Evolutionary conservation across 768 basidiomycete genomes (phyloP).

Genomic region (Lactifluus piperatus): DNA sequence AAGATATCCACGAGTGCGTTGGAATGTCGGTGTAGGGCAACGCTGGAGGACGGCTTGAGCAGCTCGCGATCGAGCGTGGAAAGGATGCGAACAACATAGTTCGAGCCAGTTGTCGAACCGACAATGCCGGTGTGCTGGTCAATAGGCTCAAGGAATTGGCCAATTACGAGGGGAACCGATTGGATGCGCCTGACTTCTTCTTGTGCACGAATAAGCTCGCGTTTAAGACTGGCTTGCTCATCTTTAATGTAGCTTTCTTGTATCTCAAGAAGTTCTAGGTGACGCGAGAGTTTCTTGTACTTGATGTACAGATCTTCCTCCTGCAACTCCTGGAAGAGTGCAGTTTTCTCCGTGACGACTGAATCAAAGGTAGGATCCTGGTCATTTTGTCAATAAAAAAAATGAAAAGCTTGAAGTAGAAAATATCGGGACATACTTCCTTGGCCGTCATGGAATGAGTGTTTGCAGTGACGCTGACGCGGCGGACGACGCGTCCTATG

Average conservation of each 20-base stretch:
- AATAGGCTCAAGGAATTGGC: constrained; percentile 98
- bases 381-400: not conserved
- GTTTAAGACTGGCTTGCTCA: constrained; percentile 94
- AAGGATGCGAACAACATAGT: constrained; percentile 95
- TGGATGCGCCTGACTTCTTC: constrained; percentile 99
- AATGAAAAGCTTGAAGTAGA: not conserved
- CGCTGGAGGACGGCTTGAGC: constrained; percentile 93
- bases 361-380: constrained; percentile 90
- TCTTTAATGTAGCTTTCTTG: constrained; percentile 98
- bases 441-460: constrained; percentile 67
- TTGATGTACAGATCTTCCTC: constrained; percentile 92
- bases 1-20: constrained; percentile 98
- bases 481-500: constrained; percentile 13
- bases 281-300: constrained; percentile 92
- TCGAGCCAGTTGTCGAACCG: constrained; percentile 94
- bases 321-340: constrained; percentile 79
- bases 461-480: constrained; percentile 18
- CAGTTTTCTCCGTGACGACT: constrained; percentile 81
- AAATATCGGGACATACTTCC: constrained; percentile 41
- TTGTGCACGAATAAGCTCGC: constrained; percentile 96
- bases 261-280: constrained; percentile 91
- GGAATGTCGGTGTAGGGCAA: constrained; percentile 98
- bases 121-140: constrained; percentile 97
- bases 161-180: constrained; percentile 96
- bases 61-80: constrained; percentile 96